Evolutionary conservation across 352 stramenopile genomes (phyloP).

Genomic region (Phytophthora vignae): DNA sequence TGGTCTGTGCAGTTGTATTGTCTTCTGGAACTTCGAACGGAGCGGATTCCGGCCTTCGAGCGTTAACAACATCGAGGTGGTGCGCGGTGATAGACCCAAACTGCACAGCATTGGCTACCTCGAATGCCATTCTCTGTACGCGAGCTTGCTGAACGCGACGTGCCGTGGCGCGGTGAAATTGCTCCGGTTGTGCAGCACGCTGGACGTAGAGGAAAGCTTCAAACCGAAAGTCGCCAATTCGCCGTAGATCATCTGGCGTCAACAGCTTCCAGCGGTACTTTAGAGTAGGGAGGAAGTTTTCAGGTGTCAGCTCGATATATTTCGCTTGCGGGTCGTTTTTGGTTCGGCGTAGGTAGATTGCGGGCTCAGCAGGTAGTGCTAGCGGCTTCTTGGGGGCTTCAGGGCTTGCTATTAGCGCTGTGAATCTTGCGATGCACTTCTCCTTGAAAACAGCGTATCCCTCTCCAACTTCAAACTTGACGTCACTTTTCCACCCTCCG

Average conservation of each 20-base stretch:
- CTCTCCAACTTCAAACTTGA: conserved; percentile 1
- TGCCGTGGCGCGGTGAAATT: no score
- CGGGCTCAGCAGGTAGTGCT: not conserved
- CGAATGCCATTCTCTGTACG: not conserved
- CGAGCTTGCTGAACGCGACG: no score
- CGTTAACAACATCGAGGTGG: conserved; percentile 12
- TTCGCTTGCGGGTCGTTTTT: conserved; percentile 13
- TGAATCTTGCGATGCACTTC: conserved; percentile 9
- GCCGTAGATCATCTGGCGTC: no score
- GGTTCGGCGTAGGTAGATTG: conserved; percentile 1
- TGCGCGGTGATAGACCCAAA: not conserved
- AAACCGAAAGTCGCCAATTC: no score
- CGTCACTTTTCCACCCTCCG: conserved; percentile 3
- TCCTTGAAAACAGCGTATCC: conserved; percentile 10
- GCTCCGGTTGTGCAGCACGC: no score
- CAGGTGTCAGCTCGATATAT: conserved; percentile 5
- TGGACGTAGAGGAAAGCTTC: no score
- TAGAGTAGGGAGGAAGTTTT: not conserved
- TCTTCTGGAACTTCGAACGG: conserved; percentile 5
- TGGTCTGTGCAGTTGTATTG: conserved; percentile 9
- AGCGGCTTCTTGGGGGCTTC: conserved; percentile 1
- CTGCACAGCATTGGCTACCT: not conserved
- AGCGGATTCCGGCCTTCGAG: not conserved
- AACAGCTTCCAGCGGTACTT: no score
- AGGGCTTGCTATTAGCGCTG: not conserved